phyloP scores from a whole-genome alignment of 345 rosid genomes.

The Psidium friedrichsthalianum region DNA sequence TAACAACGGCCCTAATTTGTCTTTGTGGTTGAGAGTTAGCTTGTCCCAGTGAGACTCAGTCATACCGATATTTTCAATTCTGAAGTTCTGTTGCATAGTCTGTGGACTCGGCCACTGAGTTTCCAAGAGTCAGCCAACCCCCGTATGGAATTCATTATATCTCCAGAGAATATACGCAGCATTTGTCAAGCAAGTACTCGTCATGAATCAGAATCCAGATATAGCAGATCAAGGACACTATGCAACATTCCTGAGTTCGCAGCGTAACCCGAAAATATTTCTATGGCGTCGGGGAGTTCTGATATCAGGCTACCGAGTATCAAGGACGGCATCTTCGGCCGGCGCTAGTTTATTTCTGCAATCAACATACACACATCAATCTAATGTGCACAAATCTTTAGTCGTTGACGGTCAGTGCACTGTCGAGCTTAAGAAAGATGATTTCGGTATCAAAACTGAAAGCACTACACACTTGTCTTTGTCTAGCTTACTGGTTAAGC shows the following conservation, averaged over 20 bases:
- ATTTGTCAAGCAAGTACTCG: neutral
- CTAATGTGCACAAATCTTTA: neutral
- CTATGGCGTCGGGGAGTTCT: neutral
- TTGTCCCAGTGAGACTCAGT: neutral
- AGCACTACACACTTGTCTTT: neutral
- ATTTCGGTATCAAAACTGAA: neutral
- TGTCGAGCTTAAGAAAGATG: neutral
- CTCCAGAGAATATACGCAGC: neutral
- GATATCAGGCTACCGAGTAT: neutral
- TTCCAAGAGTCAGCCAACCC: neutral
- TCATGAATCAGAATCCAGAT: neutral
- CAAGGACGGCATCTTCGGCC: neutral
- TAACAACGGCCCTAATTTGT: neutral
- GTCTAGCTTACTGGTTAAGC: neutral
- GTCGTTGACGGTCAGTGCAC: rapidly evolving
- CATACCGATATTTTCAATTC: neutral
- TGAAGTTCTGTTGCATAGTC: neutral
- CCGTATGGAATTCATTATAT: neutral
- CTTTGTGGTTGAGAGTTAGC: neutral
- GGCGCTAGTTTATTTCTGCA: neutral
- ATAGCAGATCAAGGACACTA: neutral
- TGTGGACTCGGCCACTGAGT: neutral
- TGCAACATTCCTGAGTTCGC: neutral
- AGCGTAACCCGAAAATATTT: neutral
- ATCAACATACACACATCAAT: neutral